Percentiles rank a stretch among this genome's conserved stretches.
Evolutionary conservation across 495 filamentous ascomycete genomes (phyloP).

Genomic region (Sordaria brevicollis): DNA sequence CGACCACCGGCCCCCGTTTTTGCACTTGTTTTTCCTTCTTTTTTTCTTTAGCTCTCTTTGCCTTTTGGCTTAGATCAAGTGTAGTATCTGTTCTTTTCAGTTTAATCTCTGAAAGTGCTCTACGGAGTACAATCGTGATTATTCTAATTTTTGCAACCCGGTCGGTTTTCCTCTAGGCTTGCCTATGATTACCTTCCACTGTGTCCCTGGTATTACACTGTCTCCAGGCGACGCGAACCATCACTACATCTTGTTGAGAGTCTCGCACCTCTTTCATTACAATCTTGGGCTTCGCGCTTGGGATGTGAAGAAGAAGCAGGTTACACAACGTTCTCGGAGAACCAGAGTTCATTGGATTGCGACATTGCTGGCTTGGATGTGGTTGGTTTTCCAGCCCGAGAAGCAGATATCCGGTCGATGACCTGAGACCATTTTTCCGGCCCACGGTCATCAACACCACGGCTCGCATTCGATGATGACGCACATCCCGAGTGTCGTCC

Average conservation of each 20-base stretch:
- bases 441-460: not conserved
- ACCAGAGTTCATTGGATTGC: not conserved
- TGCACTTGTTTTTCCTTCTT: slow-evolving; percentile 6
- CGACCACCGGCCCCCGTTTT: not conserved
- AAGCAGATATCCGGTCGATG: not conserved
- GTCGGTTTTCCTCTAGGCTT: slow-evolving; percentile 50
- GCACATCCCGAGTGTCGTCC: not conserved
- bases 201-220: slow-evolving; percentile 89
- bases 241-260: not conserved
- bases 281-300: not conserved
- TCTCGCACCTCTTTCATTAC: not conserved
- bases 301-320: not conserved
- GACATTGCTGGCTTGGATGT: not conserved
- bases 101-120: slow-evolving; percentile 70
- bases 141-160: slow-evolving; percentile 61
- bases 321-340: not conserved
- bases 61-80: slow-evolving; percentile 95
- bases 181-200: slow-evolving; percentile 58
- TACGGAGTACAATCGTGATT: slow-evolving; percentile 71
- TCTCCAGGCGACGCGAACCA: slow-evolving; percentile 72
- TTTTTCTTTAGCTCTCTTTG: slow-evolving; percentile 28
- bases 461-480: not conserved
- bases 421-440: not conserved
- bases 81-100: slow-evolving; percentile 99
- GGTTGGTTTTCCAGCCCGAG: not conserved